These are phyloP conservation scores for Fraxinus excelsior DNA, from an alignment of 257 asterid species.

Conservation along the genomic window DNA sequence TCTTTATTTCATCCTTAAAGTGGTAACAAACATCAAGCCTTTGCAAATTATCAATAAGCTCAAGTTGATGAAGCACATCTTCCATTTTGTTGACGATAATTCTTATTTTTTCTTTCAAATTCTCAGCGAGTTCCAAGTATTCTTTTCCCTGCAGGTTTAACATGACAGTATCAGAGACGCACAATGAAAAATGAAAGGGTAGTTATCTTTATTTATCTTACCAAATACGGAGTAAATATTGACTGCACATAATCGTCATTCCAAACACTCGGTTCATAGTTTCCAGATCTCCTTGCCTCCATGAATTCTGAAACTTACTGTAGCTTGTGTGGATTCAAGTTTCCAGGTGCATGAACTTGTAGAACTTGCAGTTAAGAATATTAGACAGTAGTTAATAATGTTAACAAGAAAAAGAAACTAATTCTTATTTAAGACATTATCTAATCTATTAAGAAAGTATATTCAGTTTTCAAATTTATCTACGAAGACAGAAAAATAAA, in stretches of 20 bases:
- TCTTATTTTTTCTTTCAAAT: constrained; percentile 31
- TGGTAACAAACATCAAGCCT: constrained; percentile 49
- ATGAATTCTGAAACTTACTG: background rate
- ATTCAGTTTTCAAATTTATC: too few relatives aligned
- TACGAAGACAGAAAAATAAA: too few relatives aligned
- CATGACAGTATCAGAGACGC: background rate
- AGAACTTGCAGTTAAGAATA: too few relatives aligned
- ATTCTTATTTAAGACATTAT: too few relatives aligned
- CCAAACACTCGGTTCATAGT: constrained; percentile 49
- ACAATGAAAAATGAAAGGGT: background rate
- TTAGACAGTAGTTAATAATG: too few relatives aligned
- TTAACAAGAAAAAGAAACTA: too few relatives aligned
- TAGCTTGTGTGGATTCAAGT: background rate
- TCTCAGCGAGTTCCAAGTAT: constrained; percentile 26
- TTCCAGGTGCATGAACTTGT: background rate
- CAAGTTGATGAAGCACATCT: constrained; percentile 37
- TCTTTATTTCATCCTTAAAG: constrained; percentile 32
- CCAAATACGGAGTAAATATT: constrained; percentile 30
- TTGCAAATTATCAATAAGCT: constrained; percentile 50
- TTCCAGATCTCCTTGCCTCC: constrained; percentile 52
- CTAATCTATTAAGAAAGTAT: too few relatives aligned
- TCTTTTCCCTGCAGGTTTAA: constrained; percentile 37
- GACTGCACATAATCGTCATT: constrained; percentile 49
- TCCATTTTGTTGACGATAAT: constrained; percentile 20
- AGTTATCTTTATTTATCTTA: constrained; percentile 11